These are phyloP conservation scores for Paracorniculantispora psalliotae DNA, from an alignment of 2,329 filamentous ascomycete species.

Conservation along the genomic window DNA sequence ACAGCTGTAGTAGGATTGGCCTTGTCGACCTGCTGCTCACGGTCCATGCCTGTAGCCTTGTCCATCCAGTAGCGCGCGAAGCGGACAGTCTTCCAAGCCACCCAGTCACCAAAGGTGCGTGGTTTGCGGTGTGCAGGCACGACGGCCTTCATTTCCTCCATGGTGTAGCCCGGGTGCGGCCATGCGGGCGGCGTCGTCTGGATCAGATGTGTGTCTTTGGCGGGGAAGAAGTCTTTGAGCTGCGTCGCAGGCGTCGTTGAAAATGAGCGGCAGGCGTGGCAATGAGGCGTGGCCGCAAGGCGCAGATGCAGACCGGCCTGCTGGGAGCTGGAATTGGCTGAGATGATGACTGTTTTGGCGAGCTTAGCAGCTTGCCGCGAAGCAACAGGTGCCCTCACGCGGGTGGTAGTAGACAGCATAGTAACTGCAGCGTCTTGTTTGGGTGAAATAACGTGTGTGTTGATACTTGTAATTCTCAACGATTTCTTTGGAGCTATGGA, in stretches of 20 bases:
- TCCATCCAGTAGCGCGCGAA: slow-evolving; percentile 77
- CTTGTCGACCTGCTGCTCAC: slow-evolving; percentile 64
- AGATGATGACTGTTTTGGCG: slow-evolving; percentile 18
- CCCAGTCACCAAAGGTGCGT: slow-evolving; percentile 67
- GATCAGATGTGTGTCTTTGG: slow-evolving; percentile 56
- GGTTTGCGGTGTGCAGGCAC: slow-evolving; percentile 72
- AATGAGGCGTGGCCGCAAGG: slow-evolving; percentile 20
- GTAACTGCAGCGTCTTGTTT: neutral
- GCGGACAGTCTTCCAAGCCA: slow-evolving; percentile 73
- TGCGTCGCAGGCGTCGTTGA: slow-evolving; percentile 43
- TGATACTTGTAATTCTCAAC: neutral
- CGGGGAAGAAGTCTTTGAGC: slow-evolving; percentile 59
- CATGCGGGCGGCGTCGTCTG: slow-evolving; percentile 60
- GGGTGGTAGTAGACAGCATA: slow-evolving; percentile 26
- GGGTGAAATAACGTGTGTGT: neutral
- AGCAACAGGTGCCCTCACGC: slow-evolving; percentile 20
- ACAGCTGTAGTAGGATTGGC: slow-evolving; percentile 51
- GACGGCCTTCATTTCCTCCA: slow-evolving; percentile 72
- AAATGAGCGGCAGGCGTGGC: slow-evolving; percentile 33
- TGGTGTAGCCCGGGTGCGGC: slow-evolving; percentile 68
- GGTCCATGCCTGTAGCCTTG: slow-evolving; percentile 65
- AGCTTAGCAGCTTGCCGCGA: slow-evolving; percentile 24
- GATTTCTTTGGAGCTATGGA: neutral
- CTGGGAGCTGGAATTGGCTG: slow-evolving; percentile 20
- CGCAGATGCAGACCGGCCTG: slow-evolving; percentile 21